Base-by-base conservation (phyloP, 1,139 yeast species). In the Nakaseomyces sp. region DNA sequence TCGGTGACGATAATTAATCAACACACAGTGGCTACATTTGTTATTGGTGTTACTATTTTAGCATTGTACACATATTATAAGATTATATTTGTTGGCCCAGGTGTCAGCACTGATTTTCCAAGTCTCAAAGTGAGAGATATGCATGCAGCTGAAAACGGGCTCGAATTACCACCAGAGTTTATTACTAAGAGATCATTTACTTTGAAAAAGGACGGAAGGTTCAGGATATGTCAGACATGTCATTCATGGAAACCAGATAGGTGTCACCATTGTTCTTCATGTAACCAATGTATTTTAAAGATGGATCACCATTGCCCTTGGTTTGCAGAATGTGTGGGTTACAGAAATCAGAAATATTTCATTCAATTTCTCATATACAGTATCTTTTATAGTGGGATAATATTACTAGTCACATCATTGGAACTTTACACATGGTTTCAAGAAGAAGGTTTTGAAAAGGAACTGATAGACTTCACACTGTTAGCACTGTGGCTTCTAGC, bases 251-350 rank as follows among this genome's bases (percentile, higher is more conserved):
- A 91, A 60, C 98, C 98, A 0, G 97, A 91, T 60, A 68, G 98
- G 45, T 75, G 85, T 47, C 98, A 91, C 60, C 97, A 91, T 63
- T 91, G 98, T 48, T 79, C 85, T 0, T 66, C 76, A 19, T 79
- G 93, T 51, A 73, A 77, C 9, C 66, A 65, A 43, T 91, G 98
- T 63, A 73, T 85, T 1, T 69, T 91, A 44, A 70, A 73, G 48
- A 82, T 82, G 91, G 93, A 83, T 64, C 98, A 91, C 58, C 94
- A 85, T 64, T 91, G 98, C 61, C 97, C 98, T 0, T 91, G 98
- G 98, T 88, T 91, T 60, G 79, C 95, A 4, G 71, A 77, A 10
- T 91, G 98, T 61, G 77, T 93, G 45, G 98, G 98, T 0, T 82
- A 74, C 64, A 67, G 67, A 40, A 89, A 89, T 64, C 89, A 86